Conservation (phyloP, 768 basidiomycete genomes). For the Phallus indusiatus region DNA sequence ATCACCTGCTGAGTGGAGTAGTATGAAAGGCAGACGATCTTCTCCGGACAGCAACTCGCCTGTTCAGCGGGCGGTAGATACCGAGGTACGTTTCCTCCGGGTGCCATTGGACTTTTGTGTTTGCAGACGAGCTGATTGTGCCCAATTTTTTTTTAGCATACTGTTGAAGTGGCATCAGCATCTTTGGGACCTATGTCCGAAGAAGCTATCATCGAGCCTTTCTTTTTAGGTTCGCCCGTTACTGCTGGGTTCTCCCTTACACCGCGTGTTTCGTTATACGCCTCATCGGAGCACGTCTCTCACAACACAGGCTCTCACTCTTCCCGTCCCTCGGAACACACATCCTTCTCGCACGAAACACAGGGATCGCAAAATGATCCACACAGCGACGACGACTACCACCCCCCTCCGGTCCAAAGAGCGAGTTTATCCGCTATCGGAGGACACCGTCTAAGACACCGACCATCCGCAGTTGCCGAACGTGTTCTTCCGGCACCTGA, state of each 20-base stretch:
- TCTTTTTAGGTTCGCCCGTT: not conserved
- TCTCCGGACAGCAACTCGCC: not conserved
- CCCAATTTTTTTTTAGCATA: not conserved
- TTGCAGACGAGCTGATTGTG: not conserved
- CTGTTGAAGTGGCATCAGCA: not conserved
- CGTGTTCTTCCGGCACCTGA: not conserved
- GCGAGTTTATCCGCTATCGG: conserved; percentile 8
- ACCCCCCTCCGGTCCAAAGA: not conserved
- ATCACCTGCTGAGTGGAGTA: conserved; percentile 50
- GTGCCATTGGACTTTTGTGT: not conserved
- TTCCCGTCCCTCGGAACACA: conserved; percentile 3
- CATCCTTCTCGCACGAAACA: not conserved
- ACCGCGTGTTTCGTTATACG: conserved; percentile 3
- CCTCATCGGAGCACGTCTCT: not conserved
- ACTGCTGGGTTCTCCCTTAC: not conserved
- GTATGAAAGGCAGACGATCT: conserved; percentile 20
- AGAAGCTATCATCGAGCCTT: not conserved
- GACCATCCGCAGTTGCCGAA: not conserved
- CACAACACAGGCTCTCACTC: conserved; percentile 4
- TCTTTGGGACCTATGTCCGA: not conserved
- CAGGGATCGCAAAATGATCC: not conserved
- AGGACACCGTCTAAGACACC: not conserved
- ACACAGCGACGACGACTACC: conserved; percentile 1
- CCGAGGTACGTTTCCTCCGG: not conserved
- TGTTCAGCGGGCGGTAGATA: not conserved